Evolutionary conservation across 2,329 filamentous ascomycete species (phyloP).

Genomic region (Venturiaceae sp.): DNA sequence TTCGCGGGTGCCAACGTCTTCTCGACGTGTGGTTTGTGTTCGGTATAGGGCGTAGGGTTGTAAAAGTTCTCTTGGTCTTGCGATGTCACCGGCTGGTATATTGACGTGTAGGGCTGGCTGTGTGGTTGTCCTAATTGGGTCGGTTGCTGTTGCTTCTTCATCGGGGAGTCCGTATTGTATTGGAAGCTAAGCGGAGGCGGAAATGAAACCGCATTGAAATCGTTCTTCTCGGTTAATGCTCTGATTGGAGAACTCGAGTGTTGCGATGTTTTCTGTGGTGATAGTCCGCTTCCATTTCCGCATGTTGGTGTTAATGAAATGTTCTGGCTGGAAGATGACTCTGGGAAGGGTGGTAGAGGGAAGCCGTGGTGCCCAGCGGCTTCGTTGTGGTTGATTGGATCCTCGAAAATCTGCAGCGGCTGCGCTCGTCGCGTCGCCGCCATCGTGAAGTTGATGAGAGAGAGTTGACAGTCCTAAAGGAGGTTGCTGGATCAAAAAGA

Average conservation of each 20-base stretch:
- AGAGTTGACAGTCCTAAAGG: not conserved
- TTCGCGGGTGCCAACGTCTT: not conserved
- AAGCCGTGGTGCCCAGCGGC: constrained; percentile 38
- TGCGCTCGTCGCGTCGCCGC: constrained; percentile 46
- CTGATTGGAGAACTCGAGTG: constrained; percentile 49
- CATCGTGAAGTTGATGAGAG: constrained; percentile 23
- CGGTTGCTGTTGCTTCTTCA: constrained; percentile 44
- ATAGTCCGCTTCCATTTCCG: constrained; percentile 44
- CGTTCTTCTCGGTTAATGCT: constrained; percentile 47
- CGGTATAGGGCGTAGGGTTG: not conserved
- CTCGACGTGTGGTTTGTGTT: not conserved
- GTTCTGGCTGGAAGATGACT: constrained; percentile 47
- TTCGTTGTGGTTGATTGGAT: constrained; percentile 35
- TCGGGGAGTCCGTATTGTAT: constrained; percentile 55
- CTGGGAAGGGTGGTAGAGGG: constrained; percentile 30
- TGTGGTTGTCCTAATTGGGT: not conserved
- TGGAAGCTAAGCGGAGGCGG: constrained; percentile 49
- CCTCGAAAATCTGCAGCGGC: constrained; percentile 49
- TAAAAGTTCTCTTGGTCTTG: constrained; percentile 17
- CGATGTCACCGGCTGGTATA: not conserved
- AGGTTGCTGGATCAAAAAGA: not conserved
- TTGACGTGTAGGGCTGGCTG: constrained; percentile 14
- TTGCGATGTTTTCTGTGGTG: constrained; percentile 57
- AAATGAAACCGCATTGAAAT: constrained; percentile 58
- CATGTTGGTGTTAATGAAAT: constrained; percentile 56